Evolutionary conservation across 2,329 filamentous ascomycete genomes (phyloP).

Genomic region (Colletotrichum trifolii): DNA sequence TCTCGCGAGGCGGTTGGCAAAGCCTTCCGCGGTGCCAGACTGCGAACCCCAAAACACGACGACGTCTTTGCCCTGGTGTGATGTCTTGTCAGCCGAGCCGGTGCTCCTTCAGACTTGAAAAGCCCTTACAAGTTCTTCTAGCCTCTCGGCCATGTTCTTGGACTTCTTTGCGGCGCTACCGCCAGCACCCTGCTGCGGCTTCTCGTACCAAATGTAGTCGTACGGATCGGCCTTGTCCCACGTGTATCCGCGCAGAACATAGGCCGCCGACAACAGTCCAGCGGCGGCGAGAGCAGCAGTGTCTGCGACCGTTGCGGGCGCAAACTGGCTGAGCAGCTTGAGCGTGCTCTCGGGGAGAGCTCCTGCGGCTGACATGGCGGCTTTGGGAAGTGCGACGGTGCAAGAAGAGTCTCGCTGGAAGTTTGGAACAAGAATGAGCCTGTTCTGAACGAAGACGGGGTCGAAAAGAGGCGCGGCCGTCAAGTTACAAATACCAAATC

Average conservation of each 20-base stretch:
- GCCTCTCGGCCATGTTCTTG: constrained; percentile 54
- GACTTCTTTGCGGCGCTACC: constrained; percentile 48
- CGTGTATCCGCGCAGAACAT: constrained; percentile 53
- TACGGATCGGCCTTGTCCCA: constrained; percentile 64
- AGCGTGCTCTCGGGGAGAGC: constrained; percentile 28
- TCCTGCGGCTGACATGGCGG: constrained; percentile 19
- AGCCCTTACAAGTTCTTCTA: constrained; percentile 43
- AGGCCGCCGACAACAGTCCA: constrained; percentile 43
- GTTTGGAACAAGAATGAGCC: too few relatives aligned
- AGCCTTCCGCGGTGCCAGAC: constrained; percentile 56
- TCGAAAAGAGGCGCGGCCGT: too few relatives aligned
- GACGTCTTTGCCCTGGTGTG: constrained; percentile 19
- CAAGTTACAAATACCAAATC: too few relatives aligned
- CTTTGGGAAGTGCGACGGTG: not conserved
- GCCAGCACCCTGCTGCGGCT: constrained; percentile 50
- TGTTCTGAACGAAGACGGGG: too few relatives aligned
- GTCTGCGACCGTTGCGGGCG: constrained; percentile 40
- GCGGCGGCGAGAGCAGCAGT: constrained; percentile 42
- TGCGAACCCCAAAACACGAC: constrained; percentile 62
- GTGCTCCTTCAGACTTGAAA: too few relatives aligned
- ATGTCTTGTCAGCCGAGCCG: not conserved
- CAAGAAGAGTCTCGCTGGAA: not conserved
- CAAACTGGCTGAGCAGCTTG: constrained; percentile 36
- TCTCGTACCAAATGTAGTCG: constrained; percentile 58
- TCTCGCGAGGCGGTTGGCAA: constrained; percentile 52